Conservation (phyloP, 257 asterid species). For the Cynanchum wilfordii region DNA sequence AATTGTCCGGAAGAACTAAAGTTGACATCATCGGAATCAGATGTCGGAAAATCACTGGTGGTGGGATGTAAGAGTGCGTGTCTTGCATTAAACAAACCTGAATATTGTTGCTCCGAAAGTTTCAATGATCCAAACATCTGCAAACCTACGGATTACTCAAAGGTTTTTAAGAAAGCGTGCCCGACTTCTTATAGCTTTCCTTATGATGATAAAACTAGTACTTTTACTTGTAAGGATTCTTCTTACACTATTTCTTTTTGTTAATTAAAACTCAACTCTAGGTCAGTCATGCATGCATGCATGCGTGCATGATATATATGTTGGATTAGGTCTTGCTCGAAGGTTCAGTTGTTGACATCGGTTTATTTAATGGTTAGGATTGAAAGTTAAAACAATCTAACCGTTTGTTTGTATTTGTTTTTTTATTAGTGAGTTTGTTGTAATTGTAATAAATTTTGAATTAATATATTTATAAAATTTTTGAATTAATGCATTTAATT, state of each 20-base stretch:
- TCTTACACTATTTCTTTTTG: conserved; percentile 39
- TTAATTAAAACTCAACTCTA: too few relatives aligned
- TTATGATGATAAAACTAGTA: conserved; percentile 54
- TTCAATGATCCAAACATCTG: conserved; percentile 44
- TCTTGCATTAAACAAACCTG: conserved; percentile 37
- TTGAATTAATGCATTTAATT: too few relatives aligned
- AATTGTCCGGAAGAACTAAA: conserved; percentile 42
- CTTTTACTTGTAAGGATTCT: conserved; percentile 53
- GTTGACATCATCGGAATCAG: conserved; percentile 13
- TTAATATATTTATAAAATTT: too few relatives aligned
- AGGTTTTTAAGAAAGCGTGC: conserved; percentile 49
- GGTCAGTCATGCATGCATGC: too few relatives aligned
- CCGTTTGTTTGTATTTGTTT: too few relatives aligned
- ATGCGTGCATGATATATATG: too few relatives aligned
- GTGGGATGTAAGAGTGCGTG: conserved; percentile 65
- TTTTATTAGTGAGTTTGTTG: too few relatives aligned
- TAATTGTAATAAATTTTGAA: too few relatives aligned
- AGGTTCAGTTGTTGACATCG: too few relatives aligned
- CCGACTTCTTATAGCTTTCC: conserved; percentile 61
- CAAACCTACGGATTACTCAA: conserved; percentile 46
- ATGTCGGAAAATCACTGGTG: conserved; percentile 17
- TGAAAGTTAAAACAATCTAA: too few relatives aligned
- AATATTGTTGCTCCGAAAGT: conserved; percentile 53
- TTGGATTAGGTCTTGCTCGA: too few relatives aligned
- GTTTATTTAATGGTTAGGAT: too few relatives aligned